Evolutionary conservation across 2,329 filamentous ascomycete species (phyloP).

Genomic region (Juglanconis sp.): DNA sequence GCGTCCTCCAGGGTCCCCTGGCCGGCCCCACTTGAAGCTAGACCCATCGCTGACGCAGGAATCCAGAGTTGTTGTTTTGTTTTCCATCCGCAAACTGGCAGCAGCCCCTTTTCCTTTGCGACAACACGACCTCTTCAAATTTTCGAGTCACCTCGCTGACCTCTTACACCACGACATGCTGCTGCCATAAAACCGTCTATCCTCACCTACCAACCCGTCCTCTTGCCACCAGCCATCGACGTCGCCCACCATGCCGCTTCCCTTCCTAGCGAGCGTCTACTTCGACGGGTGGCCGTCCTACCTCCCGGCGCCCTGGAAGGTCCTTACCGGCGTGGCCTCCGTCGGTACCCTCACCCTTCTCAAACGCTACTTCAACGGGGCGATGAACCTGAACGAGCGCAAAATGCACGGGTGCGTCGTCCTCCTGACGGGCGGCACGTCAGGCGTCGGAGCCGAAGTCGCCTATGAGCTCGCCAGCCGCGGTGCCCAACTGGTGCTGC

Average conservation of each 20-base stretch:
- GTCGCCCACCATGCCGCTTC: constrained; percentile 46
- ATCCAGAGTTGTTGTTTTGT: neutral
- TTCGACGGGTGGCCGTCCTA: constrained; percentile 48
- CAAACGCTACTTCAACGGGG: constrained; percentile 78
- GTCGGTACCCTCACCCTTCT: constrained; percentile 40
- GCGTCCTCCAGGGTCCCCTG: neutral
- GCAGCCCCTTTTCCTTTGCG: neutral
- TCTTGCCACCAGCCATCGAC: neutral
- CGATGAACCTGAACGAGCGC: constrained; percentile 70
- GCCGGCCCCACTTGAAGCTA: neutral
- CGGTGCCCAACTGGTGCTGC: constrained; percentile 85
- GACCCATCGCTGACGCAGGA: constrained; percentile 13
- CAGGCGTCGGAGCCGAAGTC: constrained; percentile 80
- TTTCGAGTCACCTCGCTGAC: neutral
- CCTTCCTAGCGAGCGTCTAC: constrained; percentile 45
- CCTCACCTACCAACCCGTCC: constrained; percentile 4
- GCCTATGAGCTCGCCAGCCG: constrained; percentile 71
- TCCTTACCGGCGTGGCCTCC: constrained; percentile 37
- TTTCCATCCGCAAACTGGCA: neutral
- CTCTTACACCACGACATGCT: constrained; percentile 11
- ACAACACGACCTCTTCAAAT: neutral
- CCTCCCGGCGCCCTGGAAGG: constrained; percentile 40
- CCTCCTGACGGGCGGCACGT: constrained; percentile 91
- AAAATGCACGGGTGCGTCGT: constrained; percentile 92
- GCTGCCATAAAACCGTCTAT: constrained; percentile 4